Conservation (phyloP, 2,329 filamentous ascomycete genomes). For the Lizonia empirigonia region DNA sequence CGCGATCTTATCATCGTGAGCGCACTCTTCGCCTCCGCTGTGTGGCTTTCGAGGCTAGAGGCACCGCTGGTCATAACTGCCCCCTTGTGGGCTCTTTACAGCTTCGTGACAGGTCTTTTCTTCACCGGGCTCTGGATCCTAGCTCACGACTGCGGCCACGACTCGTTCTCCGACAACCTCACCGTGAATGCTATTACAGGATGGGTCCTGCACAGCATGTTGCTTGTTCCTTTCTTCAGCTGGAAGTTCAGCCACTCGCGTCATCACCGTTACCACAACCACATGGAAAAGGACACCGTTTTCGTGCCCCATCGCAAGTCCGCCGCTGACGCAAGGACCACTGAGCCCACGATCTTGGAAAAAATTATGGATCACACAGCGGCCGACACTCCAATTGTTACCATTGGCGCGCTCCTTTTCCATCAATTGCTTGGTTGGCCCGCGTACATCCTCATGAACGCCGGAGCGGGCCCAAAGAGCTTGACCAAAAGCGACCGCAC, state of each 20-base stretch:
- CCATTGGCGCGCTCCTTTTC: slow-evolving; percentile 60
- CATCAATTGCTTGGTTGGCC: slow-evolving; percentile 72
- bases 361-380: slow-evolving; percentile 46
- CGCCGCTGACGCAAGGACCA: slow-evolving; percentile 7
- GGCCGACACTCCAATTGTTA: slow-evolving; percentile 67
- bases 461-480: slow-evolving; percentile 28
- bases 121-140: slow-evolving; percentile 71
- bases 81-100: slow-evolving; percentile 61
- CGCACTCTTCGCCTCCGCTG: slow-evolving; percentile 24
- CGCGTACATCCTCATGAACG: slow-evolving; percentile 66
- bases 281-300: slow-evolving; percentile 67
- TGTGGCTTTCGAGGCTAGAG: slow-evolving; percentile 21
- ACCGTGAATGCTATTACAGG: slow-evolving; percentile 66
- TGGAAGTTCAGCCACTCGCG: slow-evolving; percentile 74
- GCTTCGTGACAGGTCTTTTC: slow-evolving; percentile 68
- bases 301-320: slow-evolving; percentile 43
- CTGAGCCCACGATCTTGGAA: slow-evolving; percentile 15
- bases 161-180: slow-evolving; percentile 65
- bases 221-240: slow-evolving; percentile 73
- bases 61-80: slow-evolving; percentile 20
- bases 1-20: slow-evolving; percentile 31
- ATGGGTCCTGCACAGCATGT: slow-evolving; percentile 67
- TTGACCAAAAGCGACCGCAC: slow-evolving; percentile 18
- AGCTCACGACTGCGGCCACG: slow-evolving; percentile 73
- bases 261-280: slow-evolving; percentile 71